Conservation (phyloP, 2,329 filamentous ascomycete species). For the Arthroderma uncinatum region DNA sequence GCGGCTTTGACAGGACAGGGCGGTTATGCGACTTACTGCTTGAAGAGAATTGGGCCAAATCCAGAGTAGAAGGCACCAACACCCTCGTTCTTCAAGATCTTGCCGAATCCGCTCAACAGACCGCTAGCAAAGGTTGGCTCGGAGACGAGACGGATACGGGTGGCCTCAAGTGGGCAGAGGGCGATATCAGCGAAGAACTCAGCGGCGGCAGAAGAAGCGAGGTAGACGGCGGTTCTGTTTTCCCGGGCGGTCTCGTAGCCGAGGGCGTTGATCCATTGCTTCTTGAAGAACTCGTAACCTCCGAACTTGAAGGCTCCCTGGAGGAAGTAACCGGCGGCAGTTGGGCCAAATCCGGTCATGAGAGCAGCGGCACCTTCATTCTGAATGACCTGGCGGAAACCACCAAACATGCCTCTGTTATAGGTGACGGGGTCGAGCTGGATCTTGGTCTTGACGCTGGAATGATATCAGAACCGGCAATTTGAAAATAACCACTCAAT, state of each 20-base stretch:
- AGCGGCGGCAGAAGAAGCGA: conserved; percentile 51
- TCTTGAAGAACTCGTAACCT: conserved; percentile 94
- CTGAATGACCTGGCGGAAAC: conserved; percentile 73
- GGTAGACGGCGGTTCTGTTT: conserved; percentile 73
- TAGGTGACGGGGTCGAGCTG: conserved; percentile 84
- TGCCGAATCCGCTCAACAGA: conserved; percentile 65
- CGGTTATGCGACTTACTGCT: conserved; percentile 64
- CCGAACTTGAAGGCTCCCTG: conserved; percentile 91
- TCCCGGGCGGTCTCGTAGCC: conserved; percentile 66
- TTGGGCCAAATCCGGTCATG: conserved; percentile 74
- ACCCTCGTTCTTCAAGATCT: conserved; percentile 76
- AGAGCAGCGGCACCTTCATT: conserved; percentile 79
- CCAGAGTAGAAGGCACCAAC: conserved; percentile 79
- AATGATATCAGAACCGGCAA: neutral
- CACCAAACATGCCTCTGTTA: conserved; percentile 77
- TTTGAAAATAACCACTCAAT: neutral
- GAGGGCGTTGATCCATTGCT: conserved; percentile 70
- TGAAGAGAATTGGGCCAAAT: conserved; percentile 78
- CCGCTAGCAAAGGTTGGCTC: conserved; percentile 76
- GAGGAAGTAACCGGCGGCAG: conserved; percentile 83
- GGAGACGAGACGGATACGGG: conserved; percentile 85
- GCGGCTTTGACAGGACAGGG: no score
- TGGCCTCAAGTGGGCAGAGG: conserved; percentile 84
- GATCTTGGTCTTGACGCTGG: conserved; percentile 90
- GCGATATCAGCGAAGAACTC: conserved; percentile 56